These are phyloP conservation scores for Chrysoporthe austroafricana DNA, from an alignment of 2,329 filamentous ascomycete genomes.

Conservation along the genomic window DNA sequence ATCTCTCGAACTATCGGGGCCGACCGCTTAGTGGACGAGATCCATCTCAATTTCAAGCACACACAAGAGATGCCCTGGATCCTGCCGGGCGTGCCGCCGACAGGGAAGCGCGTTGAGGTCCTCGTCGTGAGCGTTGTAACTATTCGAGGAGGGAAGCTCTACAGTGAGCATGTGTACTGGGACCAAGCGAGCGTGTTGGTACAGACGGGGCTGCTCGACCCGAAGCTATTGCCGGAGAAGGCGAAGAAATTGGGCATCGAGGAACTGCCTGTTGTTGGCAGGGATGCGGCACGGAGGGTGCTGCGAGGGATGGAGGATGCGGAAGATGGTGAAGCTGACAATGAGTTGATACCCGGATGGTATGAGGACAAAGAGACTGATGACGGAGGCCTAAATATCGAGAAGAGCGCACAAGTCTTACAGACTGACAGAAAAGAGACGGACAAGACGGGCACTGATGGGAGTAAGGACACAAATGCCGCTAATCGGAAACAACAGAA, in stretches of 20 bases:
- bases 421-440: neutral
- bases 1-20: constrained; percentile 67
- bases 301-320: constrained; percentile 39
- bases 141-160: constrained; percentile 61
- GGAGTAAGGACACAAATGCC: neutral
- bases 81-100: constrained; percentile 62
- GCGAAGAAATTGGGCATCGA: constrained; percentile 41
- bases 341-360: constrained; percentile 45
- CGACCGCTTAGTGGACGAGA: constrained; percentile 68
- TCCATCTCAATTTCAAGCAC: constrained; percentile 63
- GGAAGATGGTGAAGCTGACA: constrained; percentile 49
- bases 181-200: constrained; percentile 64
- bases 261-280: constrained; percentile 45
- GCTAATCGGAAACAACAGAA: neutral
- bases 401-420: neutral
- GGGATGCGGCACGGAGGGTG: constrained; percentile 44
- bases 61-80: constrained; percentile 63
- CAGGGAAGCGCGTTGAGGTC: constrained; percentile 54
- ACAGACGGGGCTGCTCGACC: constrained; percentile 61
- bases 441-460: neutral
- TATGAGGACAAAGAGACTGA: constrained; percentile 35
- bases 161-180: constrained; percentile 68
- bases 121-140: constrained; percentile 64
- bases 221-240: constrained; percentile 41
- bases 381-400: constrained; percentile 26